Evolutionary conservation across 176 grass and related monocot genomes (phyloP).

Genomic region (Carex parvula): DNA sequence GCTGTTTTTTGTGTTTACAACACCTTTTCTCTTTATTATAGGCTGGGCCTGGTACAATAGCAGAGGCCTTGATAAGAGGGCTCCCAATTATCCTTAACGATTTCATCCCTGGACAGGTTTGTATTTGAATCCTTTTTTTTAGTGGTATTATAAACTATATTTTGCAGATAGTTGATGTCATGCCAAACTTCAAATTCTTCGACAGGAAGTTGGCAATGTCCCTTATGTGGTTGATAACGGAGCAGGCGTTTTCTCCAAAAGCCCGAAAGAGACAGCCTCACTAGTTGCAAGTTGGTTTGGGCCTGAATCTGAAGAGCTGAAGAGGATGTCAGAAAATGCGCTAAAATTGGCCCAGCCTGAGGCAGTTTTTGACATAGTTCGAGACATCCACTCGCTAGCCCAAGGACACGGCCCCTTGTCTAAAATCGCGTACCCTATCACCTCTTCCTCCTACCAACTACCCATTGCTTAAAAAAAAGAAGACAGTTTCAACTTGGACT

Average conservation of each 20-base stretch:
- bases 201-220: constrained; percentile 94
- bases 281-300: constrained; percentile 82
- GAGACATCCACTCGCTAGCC: constrained; percentile 74
- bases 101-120: constrained; percentile 99
- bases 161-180: not conserved
- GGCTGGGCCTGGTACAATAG: constrained; percentile 97
- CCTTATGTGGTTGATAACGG: constrained; percentile 97
- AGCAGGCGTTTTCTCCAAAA: constrained; percentile 96
- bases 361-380: constrained; percentile 91
- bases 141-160: not conserved
- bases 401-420: constrained; percentile 63
- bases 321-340: constrained; percentile 87
- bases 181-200: not conserved
- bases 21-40: constrained; percentile 33
- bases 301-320: constrained; percentile 56
- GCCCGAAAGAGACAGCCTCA: constrained; percentile 67
- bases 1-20: not conserved
- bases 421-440: constrained; percentile 64
- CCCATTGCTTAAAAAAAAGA: not conserved
- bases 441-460: constrained; percentile 57
- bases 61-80: constrained; percentile 98
- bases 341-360: constrained; percentile 83
- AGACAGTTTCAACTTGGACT: not conserved
- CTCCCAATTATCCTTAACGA: constrained; percentile 98
- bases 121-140: not conserved